A percentile compares a stretch with the other conserved stretches of the same genome.
Conservation (phyloP, 306 rosid genomes). For the Vicia faba region DNA sequence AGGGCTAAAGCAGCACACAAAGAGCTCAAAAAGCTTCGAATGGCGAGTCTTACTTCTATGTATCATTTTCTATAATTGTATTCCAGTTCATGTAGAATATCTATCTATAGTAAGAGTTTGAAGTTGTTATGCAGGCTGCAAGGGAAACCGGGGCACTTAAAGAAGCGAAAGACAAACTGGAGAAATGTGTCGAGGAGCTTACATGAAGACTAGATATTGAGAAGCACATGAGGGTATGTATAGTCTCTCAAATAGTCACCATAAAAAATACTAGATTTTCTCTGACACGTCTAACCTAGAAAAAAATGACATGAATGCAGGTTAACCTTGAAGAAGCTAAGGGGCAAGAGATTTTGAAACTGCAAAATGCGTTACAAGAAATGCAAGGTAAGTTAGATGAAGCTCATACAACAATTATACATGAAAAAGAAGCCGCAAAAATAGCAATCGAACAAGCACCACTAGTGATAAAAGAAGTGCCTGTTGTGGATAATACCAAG, state of each 20-base stretch:
- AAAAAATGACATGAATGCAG: conserved; percentile 46
- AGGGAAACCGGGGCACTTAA: conserved; percentile 90
- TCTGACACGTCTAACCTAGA: conserved; percentile 28
- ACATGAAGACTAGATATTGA: conserved; percentile 84
- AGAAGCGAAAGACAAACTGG: conserved; percentile 94
- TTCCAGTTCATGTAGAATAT: neutral
- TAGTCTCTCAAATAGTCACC: neutral
- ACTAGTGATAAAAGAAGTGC: conserved; percentile 81
- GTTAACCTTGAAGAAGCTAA: conserved; percentile 83
- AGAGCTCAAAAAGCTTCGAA: conserved; percentile 74
- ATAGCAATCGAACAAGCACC: conserved; percentile 86
- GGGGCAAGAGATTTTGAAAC: conserved; percentile 70
- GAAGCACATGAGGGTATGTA: conserved; percentile 74
- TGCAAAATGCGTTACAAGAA: conserved; percentile 64
- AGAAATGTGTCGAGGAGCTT: conserved; percentile 91
- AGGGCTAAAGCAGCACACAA: conserved; percentile 75
- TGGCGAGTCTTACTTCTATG: conserved; percentile 46
- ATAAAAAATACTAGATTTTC: neutral
- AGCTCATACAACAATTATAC: conserved; percentile 65
- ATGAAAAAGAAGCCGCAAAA: conserved; percentile 81
- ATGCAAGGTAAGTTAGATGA: conserved; percentile 72
- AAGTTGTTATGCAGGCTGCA: conserved; percentile 65
- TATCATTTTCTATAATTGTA: conserved; percentile 9
- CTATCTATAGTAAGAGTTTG: conserved; percentile 14
- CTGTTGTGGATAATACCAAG: conserved; percentile 72